These are phyloP conservation scores for Selenicereus undatus DNA, from an alignment of 148 eudicot species.

Conservation along the genomic window DNA sequence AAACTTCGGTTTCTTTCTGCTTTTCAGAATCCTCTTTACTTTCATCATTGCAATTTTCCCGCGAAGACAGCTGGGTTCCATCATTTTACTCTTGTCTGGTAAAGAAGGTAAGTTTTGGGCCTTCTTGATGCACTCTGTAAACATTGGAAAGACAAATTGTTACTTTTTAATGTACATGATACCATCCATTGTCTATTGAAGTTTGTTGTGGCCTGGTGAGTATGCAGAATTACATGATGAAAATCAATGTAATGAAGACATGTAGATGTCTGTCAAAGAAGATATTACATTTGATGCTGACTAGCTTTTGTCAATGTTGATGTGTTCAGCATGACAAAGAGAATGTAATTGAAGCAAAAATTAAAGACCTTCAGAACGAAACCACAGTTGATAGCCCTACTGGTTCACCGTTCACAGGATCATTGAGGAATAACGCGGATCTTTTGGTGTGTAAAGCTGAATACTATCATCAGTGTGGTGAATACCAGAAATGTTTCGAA, in stretches of 20 bases:
- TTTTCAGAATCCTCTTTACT: conserved; percentile 69
- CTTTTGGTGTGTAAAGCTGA: conserved; percentile 98
- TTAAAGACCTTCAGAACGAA: conserved; percentile 73
- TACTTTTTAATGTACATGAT: neutral
- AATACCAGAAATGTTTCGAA: conserved; percentile 96
- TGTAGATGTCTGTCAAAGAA: neutral
- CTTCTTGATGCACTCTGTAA: conserved; percentile 10
- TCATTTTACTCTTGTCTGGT: conserved; percentile 85
- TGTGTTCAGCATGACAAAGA: conserved; percentile 81
- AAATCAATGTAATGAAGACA: neutral
- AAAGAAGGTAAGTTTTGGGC: conserved; percentile 59
- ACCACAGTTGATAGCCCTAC: conserved; percentile 35
- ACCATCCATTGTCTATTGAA: neutral
- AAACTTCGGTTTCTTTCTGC: conserved; percentile 13
- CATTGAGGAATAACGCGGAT: conserved; percentile 82
- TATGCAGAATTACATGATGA: neutral
- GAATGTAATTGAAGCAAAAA: conserved; percentile 68
- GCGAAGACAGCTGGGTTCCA: conserved; percentile 85
- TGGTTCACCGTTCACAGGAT: conserved; percentile 48
- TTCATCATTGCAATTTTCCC: conserved; percentile 63
- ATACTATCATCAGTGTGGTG: conserved; percentile 96
- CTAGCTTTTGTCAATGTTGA: conserved; percentile 10
- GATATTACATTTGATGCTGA: conserved; percentile 3
- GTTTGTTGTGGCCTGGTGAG: neutral
- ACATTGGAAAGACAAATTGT: neutral